A percentile compares a stretch with the other conserved stretches of the same genome.
Conservation (phyloP, 2,329 filamentous ascomycete genomes). For the Aspergillus tamarii region DNA sequence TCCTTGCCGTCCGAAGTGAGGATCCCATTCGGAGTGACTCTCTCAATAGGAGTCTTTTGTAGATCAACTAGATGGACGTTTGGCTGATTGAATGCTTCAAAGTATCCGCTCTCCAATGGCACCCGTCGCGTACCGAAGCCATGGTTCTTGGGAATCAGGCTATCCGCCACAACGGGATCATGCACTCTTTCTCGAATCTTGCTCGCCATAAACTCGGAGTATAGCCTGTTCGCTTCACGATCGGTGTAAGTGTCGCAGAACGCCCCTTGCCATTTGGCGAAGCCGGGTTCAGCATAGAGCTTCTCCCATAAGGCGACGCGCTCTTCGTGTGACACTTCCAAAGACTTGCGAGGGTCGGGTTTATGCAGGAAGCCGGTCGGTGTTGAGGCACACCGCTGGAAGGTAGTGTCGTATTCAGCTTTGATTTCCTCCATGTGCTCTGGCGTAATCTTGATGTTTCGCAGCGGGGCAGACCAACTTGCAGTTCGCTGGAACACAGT, state of each 20-base stretch:
- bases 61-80: slow-evolving; percentile 42
- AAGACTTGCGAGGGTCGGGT: not conserved
- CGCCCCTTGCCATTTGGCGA: slow-evolving; percentile 29
- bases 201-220: slow-evolving; percentile 60
- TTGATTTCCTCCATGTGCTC: slow-evolving; percentile 20
- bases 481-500: slow-evolving; percentile 30
- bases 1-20: slow-evolving; percentile 39
- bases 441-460: slow-evolving; percentile 21
- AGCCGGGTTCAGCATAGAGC: slow-evolving; percentile 22
- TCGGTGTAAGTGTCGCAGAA: slow-evolving; percentile 57
- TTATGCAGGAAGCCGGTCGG: slow-evolving; percentile 20
- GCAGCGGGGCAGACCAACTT: slow-evolving; percentile 30
- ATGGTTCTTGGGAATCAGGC: slow-evolving; percentile 59
- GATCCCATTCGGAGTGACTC: slow-evolving; percentile 39
- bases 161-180: slow-evolving; percentile 54
- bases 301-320: slow-evolving; percentile 22
- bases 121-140: slow-evolving; percentile 59
- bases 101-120: slow-evolving; percentile 55
- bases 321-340: slow-evolving; percentile 12
- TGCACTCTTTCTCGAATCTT: slow-evolving; percentile 56
- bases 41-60: slow-evolving; percentile 16
- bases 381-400: slow-evolving; percentile 16
- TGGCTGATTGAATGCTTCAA: slow-evolving; percentile 52
- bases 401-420: slow-evolving; percentile 18
- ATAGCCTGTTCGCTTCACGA: slow-evolving; percentile 53